These are phyloP conservation scores for Jimgerdemannia flammicorona DNA, from an alignment of 192 early-diverging fungal genomes.

Conservation along the genomic window DNA sequence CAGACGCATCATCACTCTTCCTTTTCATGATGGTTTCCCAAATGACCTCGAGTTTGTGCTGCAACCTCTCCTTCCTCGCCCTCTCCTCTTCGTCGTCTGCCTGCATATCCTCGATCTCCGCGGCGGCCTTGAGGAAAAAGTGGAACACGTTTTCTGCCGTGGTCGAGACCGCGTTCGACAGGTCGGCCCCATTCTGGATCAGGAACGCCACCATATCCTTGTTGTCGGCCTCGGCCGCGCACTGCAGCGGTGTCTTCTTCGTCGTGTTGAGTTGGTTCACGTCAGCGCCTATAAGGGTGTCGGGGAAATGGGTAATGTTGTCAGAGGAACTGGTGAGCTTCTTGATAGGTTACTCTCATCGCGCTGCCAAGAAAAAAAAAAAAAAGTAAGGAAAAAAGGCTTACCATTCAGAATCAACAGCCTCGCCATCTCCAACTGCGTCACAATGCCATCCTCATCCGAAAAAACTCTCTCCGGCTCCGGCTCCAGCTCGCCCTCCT, in stretches of 20 bases:
- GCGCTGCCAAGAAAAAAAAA: background rate
- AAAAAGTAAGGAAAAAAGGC: background rate
- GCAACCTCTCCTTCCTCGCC: background rate
- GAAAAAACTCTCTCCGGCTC: background rate
- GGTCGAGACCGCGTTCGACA: constrained; percentile 1
- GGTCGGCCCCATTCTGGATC: constrained; percentile 21
- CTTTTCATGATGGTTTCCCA: constrained; percentile 8
- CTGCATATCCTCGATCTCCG: constrained; percentile 1
- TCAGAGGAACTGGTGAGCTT: background rate
- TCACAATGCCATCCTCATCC: background rate
- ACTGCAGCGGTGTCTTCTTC: constrained; percentile 27
- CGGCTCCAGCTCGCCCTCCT: too few species aligned
- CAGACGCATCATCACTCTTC: background rate
- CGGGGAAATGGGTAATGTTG: background rate
- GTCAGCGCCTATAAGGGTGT: constrained; percentile 9
- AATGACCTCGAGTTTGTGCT: background rate
- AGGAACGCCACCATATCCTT: constrained; percentile 15
- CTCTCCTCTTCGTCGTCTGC: constrained; percentile 1
- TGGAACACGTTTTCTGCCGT: constrained; percentile 26
- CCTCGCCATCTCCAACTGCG: background rate
- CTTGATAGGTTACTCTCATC: too few species aligned
- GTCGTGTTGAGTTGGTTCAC: constrained; percentile 4
- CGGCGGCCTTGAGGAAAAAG: constrained; percentile 12
- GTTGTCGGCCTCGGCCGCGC: constrained; percentile 12
- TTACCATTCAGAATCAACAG: background rate